Conservation (phyloP, 2,329 filamentous ascomycete species). For the Ophiostoma piceae region DNA sequence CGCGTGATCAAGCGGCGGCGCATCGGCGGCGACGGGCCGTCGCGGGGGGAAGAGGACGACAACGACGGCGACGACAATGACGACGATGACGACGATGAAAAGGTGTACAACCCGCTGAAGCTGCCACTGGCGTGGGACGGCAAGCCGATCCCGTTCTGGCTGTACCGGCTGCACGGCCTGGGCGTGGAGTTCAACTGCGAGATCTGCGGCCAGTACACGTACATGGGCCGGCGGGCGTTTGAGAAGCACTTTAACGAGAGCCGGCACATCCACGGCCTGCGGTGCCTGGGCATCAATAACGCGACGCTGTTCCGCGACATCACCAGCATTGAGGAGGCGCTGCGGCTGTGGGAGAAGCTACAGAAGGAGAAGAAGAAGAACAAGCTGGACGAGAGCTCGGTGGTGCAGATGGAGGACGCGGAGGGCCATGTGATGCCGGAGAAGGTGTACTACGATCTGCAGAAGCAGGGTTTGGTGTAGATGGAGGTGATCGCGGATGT, state of each 20-base stretch:
- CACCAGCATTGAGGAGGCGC: slow-evolving; percentile 81
- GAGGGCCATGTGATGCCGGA: slow-evolving; percentile 99
- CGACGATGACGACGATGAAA: slow-evolving; percentile 67
- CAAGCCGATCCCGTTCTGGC: slow-evolving; percentile 97
- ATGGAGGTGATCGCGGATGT: neutral
- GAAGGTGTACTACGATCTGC: slow-evolving; percentile 93
- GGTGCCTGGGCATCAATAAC: slow-evolving; percentile 89
- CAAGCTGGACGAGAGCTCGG: slow-evolving; percentile 68
- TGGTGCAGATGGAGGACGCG: slow-evolving; percentile 97
- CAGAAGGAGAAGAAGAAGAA: slow-evolving; percentile 76
- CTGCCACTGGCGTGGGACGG: slow-evolving; percentile 95
- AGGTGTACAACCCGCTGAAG: slow-evolving; percentile 94
- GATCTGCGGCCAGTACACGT: slow-evolving; percentile 62
- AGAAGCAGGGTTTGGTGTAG: slow-evolving; percentile 81
- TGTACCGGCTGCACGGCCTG: slow-evolving; percentile 92
- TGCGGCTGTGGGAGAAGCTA: slow-evolving; percentile 88
- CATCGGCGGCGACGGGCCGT: slow-evolving; percentile 29
- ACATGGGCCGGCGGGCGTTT: slow-evolving; percentile 68
- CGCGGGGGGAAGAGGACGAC: slow-evolving; percentile 44
- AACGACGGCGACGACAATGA: slow-evolving; percentile 28
- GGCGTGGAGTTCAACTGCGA: slow-evolving; percentile 95
- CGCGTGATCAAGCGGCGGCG: slow-evolving; percentile 16
- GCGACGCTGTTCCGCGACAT: slow-evolving; percentile 91
- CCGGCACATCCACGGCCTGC: slow-evolving; percentile 85
- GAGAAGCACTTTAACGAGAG: slow-evolving; percentile 98